A percentile compares a stretch with the other conserved stretches of the same genome.
These are phyloP conservation scores for Saccharomycopsis hybrid DNA, from an alignment of 1,139 yeast species.

Conservation along the genomic window DNA sequence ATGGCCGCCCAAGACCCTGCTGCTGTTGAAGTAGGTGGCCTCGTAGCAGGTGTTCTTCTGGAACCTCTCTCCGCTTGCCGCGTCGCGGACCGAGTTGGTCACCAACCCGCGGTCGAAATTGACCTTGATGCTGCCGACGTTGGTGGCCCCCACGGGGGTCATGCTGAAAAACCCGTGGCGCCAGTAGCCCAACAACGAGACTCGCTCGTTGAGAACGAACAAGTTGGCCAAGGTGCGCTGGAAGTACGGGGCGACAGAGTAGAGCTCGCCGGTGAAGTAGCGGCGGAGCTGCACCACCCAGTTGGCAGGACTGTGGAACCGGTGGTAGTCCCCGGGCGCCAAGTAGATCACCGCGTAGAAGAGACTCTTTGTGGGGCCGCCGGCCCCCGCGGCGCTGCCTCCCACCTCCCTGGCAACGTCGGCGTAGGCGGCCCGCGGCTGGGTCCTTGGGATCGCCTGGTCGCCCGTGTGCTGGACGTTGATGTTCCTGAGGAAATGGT, in stretches of 20 bases:
- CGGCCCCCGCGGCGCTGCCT: slow-evolving; percentile 6
- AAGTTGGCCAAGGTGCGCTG: slow-evolving; percentile 38
- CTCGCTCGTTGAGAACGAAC: slow-evolving; percentile 91
- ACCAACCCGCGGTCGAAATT: slow-evolving; percentile 88
- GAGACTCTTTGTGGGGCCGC: slow-evolving; percentile 47
- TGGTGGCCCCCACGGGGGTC: slow-evolving; percentile 99
- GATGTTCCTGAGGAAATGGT: slow-evolving; percentile 38
- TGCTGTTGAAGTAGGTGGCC: slow-evolving; percentile 83
- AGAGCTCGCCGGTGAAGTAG: slow-evolving; percentile 93
- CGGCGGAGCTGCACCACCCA: slow-evolving; percentile 95
- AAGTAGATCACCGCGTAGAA: slow-evolving; percentile 88
- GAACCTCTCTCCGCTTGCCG: slow-evolving; percentile 41
- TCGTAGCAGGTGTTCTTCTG: slow-evolving; percentile 84
- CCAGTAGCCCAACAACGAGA: slow-evolving; percentile 93
- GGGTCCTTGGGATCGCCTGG: slow-evolving; percentile 29
- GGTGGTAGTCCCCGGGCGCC: slow-evolving; percentile 98
- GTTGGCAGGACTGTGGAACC: slow-evolving; percentile 92
- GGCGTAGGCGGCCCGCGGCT: slow-evolving; percentile 34
- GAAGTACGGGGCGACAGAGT: slow-evolving; percentile 48
- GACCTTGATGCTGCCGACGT: slow-evolving; percentile 90
- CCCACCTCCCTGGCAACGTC: slow-evolving; percentile 25
- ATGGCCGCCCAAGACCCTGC: slow-evolving; percentile 73
- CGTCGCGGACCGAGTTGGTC: slow-evolving; percentile 71
- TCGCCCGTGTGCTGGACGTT: slow-evolving; percentile 58
- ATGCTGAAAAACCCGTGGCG: slow-evolving; percentile 94